Base-by-base conservation (phyloP, 768 basidiomycete species). In the Kwoniella dejecticola region DNA sequence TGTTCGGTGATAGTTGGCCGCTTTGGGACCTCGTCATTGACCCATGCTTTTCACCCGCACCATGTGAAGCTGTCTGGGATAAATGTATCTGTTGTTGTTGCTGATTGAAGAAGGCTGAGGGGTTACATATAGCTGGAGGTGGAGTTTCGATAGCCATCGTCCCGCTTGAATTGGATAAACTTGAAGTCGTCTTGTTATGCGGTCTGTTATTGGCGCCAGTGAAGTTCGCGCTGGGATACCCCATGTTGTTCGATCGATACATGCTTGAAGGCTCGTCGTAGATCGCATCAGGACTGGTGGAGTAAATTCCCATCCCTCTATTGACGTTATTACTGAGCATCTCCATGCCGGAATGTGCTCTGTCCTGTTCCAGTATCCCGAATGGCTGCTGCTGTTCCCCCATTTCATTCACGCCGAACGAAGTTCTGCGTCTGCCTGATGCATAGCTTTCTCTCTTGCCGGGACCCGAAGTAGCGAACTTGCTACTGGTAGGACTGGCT, bases 181-280 rank as follows among this genome's bases (percentile, higher is more conserved):
- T 62, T 21, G 70, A 72, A 5, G 62, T 58, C 6, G 70, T 69
- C 54, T 75, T 75, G 57, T 67, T 73, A 33, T 64, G 56, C 0
- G 67, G 64, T 57, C 15, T 3, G n/a, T 15, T 36, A 53, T 15
- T 15, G 7, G 33, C 33, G 15, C 33, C 15, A 7, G 7, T 15
- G 33, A 41, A 60, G 88, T 30, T 85, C 89, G 0, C 82, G 92
- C 59, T 86, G 0, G 95, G 94, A 75, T 93, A 96, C 77, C 88
- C 90, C 10, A 15, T 21, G 85, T 89, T 10, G 89, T 89, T 0
- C 91, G 95, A 75, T 85, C 87, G 13, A 80, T 96, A 30, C 93
- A 91, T 90, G 81, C 87, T 42, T 90, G 91, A 31, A 17, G 55
- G 44, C 31, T 53, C 62, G 36, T 58, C 56, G 41, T 63, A 62